These are phyloP conservation scores for Henningerozyma blattae DNA, from an alignment of 805 yeast genomes.

Conservation along the genomic window DNA sequence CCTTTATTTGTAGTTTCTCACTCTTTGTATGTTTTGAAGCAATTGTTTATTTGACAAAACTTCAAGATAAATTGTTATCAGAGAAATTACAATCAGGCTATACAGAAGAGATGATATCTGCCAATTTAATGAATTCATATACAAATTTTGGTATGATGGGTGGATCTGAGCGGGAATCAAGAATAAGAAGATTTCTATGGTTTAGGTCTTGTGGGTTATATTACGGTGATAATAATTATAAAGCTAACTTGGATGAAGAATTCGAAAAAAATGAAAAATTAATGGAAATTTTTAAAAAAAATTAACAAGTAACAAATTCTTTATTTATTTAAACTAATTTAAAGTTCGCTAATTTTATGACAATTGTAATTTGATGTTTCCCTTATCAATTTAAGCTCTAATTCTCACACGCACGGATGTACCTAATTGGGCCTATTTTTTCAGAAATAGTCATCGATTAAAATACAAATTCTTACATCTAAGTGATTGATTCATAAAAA, in stretches of 20 bases:
- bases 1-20: conserved; percentile 27
- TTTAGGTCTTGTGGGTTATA: conserved; percentile 31
- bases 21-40: conserved; percentile 31
- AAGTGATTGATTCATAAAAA: no score
- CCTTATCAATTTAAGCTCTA: no score
- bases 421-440: no score
- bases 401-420: no score
- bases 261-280: conserved; percentile 61
- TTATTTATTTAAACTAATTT: no score
- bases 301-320: background rate
- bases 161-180: conserved; percentile 37
- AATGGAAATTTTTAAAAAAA: conserved; percentile 37
- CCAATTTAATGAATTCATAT: conserved; percentile 27
- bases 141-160: conserved; percentile 41
- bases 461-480: no score
- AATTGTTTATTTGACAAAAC: conserved; percentile 27
- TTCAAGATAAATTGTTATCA: conserved; percentile 26
- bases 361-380: no score
- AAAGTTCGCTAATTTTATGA: no score
- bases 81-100: conserved; percentile 28
- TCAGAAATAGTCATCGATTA: no score
- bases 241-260: conserved; percentile 25
- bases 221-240: conserved; percentile 5
- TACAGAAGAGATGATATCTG: conserved; percentile 19
- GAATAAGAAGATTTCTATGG: conserved; percentile 48